Evolutionary conservation across 148 eudicot species (phyloP).

Genomic region (Heliosperma pusillum): DNA sequence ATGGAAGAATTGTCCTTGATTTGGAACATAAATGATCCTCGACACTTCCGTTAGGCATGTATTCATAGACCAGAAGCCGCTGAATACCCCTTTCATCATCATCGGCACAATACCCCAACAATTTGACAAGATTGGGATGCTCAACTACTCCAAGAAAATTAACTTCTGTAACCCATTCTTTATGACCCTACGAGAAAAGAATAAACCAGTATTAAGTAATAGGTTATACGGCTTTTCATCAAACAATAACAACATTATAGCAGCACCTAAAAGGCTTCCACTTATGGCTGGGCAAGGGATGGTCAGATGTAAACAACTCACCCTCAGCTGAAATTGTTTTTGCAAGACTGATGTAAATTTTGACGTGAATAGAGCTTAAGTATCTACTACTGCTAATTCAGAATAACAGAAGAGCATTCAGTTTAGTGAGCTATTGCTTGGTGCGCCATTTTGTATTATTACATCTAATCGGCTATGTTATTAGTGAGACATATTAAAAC

Average conservation of each 20-base stretch:
- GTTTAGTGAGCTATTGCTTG: neutral
- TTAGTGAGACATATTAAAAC: neutral
- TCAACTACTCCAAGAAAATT: constrained; percentile 89
- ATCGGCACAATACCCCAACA: constrained; percentile 89
- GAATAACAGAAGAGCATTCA: neutral
- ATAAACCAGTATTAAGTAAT: constrained; percentile 14
- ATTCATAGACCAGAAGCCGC: constrained; percentile 81
- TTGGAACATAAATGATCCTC: constrained; percentile 71
- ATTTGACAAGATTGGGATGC: constrained; percentile 86
- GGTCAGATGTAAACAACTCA: too few relatives aligned
- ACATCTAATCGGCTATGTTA: constrained; percentile 1
- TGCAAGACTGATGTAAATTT: neutral
- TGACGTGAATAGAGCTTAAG: neutral
- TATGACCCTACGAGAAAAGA: constrained; percentile 66
- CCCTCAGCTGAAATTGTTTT: too few relatives aligned
- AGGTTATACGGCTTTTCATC: neutral
- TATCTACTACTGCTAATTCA: neutral
- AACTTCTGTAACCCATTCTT: constrained; percentile 96
- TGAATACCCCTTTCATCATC: constrained; percentile 98
- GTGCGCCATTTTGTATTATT: neutral
- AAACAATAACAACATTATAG: too few relatives aligned
- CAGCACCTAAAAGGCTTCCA: too few relatives aligned
- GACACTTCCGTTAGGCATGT: constrained; percentile 87
- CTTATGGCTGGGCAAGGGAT: too few relatives aligned
- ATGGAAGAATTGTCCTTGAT: constrained; percentile 56